phyloP scores from a whole-genome alignment of 2,329 filamentous ascomycete genomes.

The Amauroascus niger region DNA sequence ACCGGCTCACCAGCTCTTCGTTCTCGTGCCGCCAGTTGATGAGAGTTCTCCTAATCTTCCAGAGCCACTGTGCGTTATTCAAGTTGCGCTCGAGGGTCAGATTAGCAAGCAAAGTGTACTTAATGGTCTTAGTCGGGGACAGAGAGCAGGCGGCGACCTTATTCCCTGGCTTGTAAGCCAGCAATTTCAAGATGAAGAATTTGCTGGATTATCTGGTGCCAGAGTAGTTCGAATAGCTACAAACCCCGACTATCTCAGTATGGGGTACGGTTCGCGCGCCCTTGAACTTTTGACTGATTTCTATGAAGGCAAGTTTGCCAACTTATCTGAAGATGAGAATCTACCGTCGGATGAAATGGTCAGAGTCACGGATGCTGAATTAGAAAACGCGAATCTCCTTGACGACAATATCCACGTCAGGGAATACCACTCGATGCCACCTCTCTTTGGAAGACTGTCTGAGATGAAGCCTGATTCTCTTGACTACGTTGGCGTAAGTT shows the following conservation, averaged over 20 bases:
- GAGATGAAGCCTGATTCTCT: slow-evolving; percentile 70
- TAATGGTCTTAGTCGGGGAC: slow-evolving; percentile 78
- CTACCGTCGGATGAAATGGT: slow-evolving; percentile 52
- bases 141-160: slow-evolving; percentile 79
- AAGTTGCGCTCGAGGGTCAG: slow-evolving; percentile 85
- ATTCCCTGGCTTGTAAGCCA: slow-evolving; percentile 97
- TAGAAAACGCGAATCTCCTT: slow-evolving; percentile 64
- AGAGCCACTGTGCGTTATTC: slow-evolving; percentile 88
- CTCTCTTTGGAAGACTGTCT: slow-evolving; percentile 77
- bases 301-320: slow-evolving; percentile 87
- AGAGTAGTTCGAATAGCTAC: slow-evolving; percentile 90
- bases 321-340: slow-evolving; percentile 61
- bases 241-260: slow-evolving; percentile 81
- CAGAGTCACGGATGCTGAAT: slow-evolving; percentile 70
- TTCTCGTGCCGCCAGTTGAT: slow-evolving; percentile 75
- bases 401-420: slow-evolving; percentile 83
- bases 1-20: slow-evolving; percentile 90
- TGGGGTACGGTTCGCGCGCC: slow-evolving; percentile 89
- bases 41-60: slow-evolving; percentile 70
- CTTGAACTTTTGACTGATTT: slow-evolving; percentile 81
- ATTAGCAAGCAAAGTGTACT: slow-evolving; percentile 90
- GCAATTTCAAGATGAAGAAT: slow-evolving; percentile 96
- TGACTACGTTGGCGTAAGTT: slow-evolving; percentile 93
- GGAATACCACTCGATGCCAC: slow-evolving; percentile 84
- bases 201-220: slow-evolving; percentile 84